phyloP scores from a whole-genome alignment of 2,329 filamentous ascomycete species.

The Sporothrix pseudoabietina region DNA sequence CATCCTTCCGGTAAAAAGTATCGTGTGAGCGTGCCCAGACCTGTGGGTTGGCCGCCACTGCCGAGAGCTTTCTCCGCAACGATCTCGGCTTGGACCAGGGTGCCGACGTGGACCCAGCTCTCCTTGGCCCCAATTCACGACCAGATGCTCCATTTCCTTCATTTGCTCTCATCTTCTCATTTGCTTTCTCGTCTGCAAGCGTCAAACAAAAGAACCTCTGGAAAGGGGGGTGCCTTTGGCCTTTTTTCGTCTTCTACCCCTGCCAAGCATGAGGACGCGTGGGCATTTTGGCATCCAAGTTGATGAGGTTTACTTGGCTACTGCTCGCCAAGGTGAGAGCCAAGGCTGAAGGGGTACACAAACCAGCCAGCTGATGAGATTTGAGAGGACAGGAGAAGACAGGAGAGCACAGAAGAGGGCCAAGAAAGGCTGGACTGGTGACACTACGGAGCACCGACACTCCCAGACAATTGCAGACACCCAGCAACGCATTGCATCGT shows the following conservation, averaged over 20 bases:
- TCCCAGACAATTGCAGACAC: background rate
- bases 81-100: background rate
- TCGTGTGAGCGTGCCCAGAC: background rate
- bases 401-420: background rate
- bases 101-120: background rate
- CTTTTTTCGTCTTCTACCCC: background rate
- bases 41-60: background rate
- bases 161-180: background rate
- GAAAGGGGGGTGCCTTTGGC: background rate
- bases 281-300: background rate
- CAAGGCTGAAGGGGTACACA: background rate
- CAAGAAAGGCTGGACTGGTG: background rate
- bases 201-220: background rate
- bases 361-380: background rate
- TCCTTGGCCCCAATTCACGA: background rate
- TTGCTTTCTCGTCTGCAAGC: background rate
- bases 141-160: background rate
- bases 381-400: background rate
- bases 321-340: background rate
- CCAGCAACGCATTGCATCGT: slow-evolving; percentile 3
- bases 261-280: slow-evolving; percentile 22
- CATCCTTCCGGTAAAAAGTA: background rate
- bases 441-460: background rate
- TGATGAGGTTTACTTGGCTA: slow-evolving; percentile 5
- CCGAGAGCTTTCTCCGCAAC: background rate